Conservation (phyloP, 139 green algal genomes). For the Volvox reticuliferus region DNA sequence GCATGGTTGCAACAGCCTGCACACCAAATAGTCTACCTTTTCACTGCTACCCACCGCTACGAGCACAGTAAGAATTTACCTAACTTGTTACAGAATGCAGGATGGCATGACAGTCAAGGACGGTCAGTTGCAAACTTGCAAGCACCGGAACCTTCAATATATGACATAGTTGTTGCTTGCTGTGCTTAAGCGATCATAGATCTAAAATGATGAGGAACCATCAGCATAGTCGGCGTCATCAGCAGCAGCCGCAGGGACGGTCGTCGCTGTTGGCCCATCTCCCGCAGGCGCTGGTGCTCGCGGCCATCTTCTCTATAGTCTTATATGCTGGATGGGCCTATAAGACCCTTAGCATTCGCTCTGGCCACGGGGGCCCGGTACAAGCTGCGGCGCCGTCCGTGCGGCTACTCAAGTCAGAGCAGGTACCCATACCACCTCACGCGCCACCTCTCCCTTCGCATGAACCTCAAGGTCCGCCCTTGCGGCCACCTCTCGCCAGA, state of each 20-base stretch:
- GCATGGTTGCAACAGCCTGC: too few relatives aligned
- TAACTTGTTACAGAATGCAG: too few relatives aligned
- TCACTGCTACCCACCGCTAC: too few relatives aligned
- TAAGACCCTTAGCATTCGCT: neutral
- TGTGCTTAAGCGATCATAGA: too few relatives aligned
- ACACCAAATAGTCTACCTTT: too few relatives aligned
- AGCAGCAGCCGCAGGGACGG: neutral
- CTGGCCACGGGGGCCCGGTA: neutral
- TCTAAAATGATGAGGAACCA: neutral
- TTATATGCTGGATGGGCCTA: conserved; percentile 1
- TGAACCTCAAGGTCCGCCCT: neutral
- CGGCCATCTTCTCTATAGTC: conserved; percentile 8
- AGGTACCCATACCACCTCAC: neutral
- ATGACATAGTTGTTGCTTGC: too few relatives aligned
- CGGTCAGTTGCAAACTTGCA: too few relatives aligned
- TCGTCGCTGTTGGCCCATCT: neutral
- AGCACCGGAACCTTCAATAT: too few relatives aligned
- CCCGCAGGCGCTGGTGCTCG: neutral
- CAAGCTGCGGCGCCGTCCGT: neutral
- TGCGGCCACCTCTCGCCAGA: neutral
- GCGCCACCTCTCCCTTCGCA: neutral
- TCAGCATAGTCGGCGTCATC: neutral
- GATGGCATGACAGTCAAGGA: too few relatives aligned
- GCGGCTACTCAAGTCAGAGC: neutral
- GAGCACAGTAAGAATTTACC: too few relatives aligned